Conservation (phyloP, 169 alveolate species). For the Theileria parva region DNA sequence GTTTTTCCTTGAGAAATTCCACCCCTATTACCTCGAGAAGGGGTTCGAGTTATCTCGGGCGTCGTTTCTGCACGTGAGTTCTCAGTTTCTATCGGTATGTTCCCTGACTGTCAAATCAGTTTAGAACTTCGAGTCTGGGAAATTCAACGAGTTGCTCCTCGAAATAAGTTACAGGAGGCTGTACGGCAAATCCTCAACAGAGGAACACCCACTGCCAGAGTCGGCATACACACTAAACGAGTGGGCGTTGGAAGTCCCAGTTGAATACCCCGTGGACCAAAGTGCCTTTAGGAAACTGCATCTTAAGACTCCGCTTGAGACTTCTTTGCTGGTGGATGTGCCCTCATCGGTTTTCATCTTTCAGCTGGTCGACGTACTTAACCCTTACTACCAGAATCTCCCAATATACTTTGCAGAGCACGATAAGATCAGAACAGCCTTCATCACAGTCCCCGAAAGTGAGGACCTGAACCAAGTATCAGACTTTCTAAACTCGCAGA, state of each 20-base stretch:
- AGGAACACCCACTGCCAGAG: conserved; percentile 18
- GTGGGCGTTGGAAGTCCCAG: conserved; percentile 66
- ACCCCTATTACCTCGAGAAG: conserved; percentile 54
- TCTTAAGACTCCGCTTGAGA: conserved; percentile 50
- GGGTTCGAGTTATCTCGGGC: conserved; percentile 34
- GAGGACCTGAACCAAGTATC: conserved; percentile 43
- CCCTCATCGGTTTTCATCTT: conserved; percentile 57
- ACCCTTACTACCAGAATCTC: conserved; percentile 37
- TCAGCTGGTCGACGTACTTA: conserved; percentile 41
- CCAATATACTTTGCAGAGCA: conserved; percentile 64
- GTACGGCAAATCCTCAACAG: conserved; percentile 34
- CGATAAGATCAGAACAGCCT: conserved; percentile 60
- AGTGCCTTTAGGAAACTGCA: conserved; percentile 31
- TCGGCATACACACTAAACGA: conserved; percentile 39
- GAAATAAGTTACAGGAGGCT: conserved; percentile 61
- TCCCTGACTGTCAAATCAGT: background rate
- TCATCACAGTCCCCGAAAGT: conserved; percentile 46
- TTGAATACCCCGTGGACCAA: conserved; percentile 59
- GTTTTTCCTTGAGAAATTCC: conserved; percentile 65
- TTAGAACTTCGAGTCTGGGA: conserved; percentile 57
- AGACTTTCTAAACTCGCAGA: conserved; percentile 18
- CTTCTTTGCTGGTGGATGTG: conserved; percentile 65
- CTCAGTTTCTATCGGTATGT: conserved; percentile 41
- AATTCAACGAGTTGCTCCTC: conserved; percentile 47
- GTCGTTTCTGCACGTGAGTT: conserved; percentile 24